Conservation (phyloP, 495 filamentous ascomycete genomes). For the Pseudomonodictys pantanalensis region DNA sequence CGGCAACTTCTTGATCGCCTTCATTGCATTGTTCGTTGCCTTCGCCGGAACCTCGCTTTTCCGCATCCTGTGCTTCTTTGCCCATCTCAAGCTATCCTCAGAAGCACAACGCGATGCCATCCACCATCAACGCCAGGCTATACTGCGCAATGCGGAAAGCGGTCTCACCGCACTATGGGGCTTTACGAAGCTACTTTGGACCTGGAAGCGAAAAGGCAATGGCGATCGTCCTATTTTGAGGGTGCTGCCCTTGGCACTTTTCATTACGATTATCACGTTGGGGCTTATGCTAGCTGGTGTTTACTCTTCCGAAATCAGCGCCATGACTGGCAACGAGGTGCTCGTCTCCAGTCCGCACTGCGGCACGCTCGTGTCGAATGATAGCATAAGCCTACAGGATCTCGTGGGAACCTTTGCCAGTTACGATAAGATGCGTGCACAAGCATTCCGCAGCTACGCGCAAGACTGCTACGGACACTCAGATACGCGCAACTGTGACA, state of each 20-base stretch:
- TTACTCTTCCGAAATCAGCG: background rate
- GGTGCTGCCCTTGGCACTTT: background rate
- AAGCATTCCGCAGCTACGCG: background rate
- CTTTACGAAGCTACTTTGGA: background rate
- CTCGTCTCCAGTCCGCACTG: background rate
- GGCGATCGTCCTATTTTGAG: background rate
- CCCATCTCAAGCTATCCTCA: background rate
- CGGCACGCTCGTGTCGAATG: background rate
- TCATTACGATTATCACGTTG: background rate
- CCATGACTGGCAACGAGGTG: background rate
- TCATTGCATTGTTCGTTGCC: slow-evolving; percentile 7
- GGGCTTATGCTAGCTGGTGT: background rate
- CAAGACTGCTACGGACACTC: background rate
- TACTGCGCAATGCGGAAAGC: slow-evolving; percentile 2
- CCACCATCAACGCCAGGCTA: slow-evolving; percentile 6
- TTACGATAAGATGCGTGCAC: background rate
- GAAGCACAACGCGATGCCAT: background rate
- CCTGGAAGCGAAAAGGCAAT: background rate
- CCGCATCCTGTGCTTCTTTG: background rate
- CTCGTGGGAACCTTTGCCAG: background rate
- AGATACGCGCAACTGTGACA: background rate
- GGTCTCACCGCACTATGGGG: background rate
- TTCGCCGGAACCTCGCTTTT: background rate
- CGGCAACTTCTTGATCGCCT: background rate
- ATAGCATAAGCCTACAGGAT: background rate